Percentiles rank a stretch among this genome's conserved stretches.
Evolutionary conservation across 192 early-diverging fungal species (phyloP).

Genomic region (Dispira simplex): DNA sequence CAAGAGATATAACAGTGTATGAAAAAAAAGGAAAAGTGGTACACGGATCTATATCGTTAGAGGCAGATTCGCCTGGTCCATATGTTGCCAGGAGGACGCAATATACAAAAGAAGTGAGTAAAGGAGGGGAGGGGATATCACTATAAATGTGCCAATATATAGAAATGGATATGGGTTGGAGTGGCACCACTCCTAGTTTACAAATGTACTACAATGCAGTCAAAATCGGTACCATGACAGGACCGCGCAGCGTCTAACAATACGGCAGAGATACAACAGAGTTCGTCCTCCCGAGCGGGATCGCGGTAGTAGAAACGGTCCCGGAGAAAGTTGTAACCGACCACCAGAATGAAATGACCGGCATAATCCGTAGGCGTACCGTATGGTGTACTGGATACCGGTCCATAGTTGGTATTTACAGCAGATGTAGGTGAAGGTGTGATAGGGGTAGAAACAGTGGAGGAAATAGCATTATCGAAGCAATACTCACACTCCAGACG

Average conservation of each 20-base stretch:
- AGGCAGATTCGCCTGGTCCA: not conserved
- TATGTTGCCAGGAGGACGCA: not conserved
- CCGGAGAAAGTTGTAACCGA: slow-evolving; percentile 61
- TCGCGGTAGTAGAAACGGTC: slow-evolving; percentile 79
- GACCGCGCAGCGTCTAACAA: slow-evolving; percentile 51
- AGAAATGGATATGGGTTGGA: no score
- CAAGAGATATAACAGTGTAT: no score
- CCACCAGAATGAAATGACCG: slow-evolving; percentile 81
- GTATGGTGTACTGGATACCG: slow-evolving; percentile 14
- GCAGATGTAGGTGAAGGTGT: slow-evolving; percentile 10
- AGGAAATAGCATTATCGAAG: slow-evolving; percentile 18
- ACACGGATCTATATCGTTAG: not conserved
- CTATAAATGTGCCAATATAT: no score
- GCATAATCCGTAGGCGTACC: slow-evolving; percentile 30
- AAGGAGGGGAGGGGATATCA: slow-evolving; percentile 1
- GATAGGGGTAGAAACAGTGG: slow-evolving; percentile 3
- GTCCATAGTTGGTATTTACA: slow-evolving; percentile 13
- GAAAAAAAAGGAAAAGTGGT: slow-evolving; percentile 4
- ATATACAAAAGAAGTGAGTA: not conserved
- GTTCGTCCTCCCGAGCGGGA: slow-evolving; percentile 51
- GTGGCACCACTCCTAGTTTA: slow-evolving; percentile 1
- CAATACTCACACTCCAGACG: slow-evolving; percentile 47
- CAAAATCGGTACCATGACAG: slow-evolving; percentile 65
- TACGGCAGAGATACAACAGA: slow-evolving; percentile 49
- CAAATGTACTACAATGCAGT: slow-evolving; percentile 41